These are phyloP conservation scores for Aureoboletus auriporus DNA, from an alignment of 768 basidiomycete genomes.

Conservation along the genomic window DNA sequence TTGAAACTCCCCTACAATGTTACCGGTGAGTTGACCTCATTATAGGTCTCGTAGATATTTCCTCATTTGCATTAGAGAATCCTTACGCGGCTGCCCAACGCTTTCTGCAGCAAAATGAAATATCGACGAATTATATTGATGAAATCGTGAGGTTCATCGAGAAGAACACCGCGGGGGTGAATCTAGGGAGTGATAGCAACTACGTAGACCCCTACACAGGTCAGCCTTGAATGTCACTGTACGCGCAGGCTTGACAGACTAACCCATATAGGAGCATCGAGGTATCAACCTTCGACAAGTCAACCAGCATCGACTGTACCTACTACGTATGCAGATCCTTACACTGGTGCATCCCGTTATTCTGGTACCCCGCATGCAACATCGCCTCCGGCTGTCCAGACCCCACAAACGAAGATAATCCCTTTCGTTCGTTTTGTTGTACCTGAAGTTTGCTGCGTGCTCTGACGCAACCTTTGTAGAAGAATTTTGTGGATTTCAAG, in stretches of 20 bases:
- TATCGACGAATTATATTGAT: constrained; percentile 80
- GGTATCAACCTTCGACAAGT: constrained; percentile 49
- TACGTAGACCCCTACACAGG: constrained; percentile 93
- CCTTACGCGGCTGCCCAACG: constrained; percentile 85
- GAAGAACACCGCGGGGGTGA: constrained; percentile 80
- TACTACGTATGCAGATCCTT: constrained; percentile 57
- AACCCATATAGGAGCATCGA: constrained; percentile 49
- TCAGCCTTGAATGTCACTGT: constrained; percentile 17
- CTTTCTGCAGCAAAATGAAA: constrained; percentile 80
- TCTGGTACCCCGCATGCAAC: constrained; percentile 36
- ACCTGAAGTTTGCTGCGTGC: background rate
- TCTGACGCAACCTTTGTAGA: constrained; percentile 34
- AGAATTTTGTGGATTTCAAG: constrained; percentile 71
- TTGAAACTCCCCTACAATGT: constrained; percentile 93
- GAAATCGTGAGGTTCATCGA: constrained; percentile 93
- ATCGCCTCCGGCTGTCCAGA: constrained; percentile 29
- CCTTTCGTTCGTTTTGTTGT: constrained; percentile 43
- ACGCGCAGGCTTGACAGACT: background rate
- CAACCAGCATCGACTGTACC: constrained; percentile 28
- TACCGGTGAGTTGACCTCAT: constrained; percentile 49
- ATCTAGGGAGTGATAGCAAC: constrained; percentile 54
- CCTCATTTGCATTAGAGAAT: constrained; percentile 58
- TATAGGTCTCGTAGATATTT: background rate
- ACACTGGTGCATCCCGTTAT: constrained; percentile 69
- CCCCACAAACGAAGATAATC: constrained; percentile 37